Evolutionary conservation across 2,329 filamentous ascomycete genomes (phyloP).

Genomic region (Colletotrichum cordylinicola): DNA sequence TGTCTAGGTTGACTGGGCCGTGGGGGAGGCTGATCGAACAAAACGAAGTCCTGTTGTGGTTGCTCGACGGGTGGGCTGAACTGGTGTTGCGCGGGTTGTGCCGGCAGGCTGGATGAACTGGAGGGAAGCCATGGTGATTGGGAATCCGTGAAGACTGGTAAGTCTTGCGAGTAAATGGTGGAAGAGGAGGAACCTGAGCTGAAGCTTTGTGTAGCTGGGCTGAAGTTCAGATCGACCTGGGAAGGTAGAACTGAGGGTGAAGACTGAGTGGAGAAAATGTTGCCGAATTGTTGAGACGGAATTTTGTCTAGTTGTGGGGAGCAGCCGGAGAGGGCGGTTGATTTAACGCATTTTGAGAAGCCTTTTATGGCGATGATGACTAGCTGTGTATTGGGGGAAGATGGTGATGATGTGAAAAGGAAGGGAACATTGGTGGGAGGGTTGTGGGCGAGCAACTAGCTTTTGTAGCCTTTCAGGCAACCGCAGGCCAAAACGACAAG

Average conservation of each 20-base stretch:
- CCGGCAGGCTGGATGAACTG: slow-evolving; percentile 68
- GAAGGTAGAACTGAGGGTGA: slow-evolving; percentile 71
- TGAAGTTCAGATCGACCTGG: slow-evolving; percentile 85
- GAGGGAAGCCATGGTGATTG: slow-evolving; percentile 82
- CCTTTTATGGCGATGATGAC: background rate
- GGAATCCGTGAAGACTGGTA: slow-evolving; percentile 82
- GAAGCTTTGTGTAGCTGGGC: slow-evolving; percentile 68
- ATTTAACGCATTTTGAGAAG: slow-evolving; percentile 17
- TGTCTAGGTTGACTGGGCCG: slow-evolving; percentile 48
- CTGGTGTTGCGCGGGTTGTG: slow-evolving; percentile 63
- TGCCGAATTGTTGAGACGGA: slow-evolving; percentile 60
- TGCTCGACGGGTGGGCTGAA: slow-evolving; percentile 42
- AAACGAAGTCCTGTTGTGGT: slow-evolving; percentile 77
- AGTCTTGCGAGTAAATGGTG: slow-evolving; percentile 71
- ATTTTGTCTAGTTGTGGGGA: slow-evolving; percentile 15
- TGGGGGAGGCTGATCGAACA: slow-evolving; percentile 66
- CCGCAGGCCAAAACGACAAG: background rate
- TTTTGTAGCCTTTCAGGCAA: slow-evolving; percentile 20
- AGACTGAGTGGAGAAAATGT: slow-evolving; percentile 69
- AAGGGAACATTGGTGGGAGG: slow-evolving; percentile 36
- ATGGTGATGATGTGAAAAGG: slow-evolving; percentile 35
- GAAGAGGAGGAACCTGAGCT: slow-evolving; percentile 60
- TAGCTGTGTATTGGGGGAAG: slow-evolving; percentile 57
- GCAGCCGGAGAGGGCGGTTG: background rate
- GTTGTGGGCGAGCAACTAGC: slow-evolving; percentile 28